phyloP scores from a whole-genome alignment of 345 rosid genomes.

The Murraya paniculata region DNA sequence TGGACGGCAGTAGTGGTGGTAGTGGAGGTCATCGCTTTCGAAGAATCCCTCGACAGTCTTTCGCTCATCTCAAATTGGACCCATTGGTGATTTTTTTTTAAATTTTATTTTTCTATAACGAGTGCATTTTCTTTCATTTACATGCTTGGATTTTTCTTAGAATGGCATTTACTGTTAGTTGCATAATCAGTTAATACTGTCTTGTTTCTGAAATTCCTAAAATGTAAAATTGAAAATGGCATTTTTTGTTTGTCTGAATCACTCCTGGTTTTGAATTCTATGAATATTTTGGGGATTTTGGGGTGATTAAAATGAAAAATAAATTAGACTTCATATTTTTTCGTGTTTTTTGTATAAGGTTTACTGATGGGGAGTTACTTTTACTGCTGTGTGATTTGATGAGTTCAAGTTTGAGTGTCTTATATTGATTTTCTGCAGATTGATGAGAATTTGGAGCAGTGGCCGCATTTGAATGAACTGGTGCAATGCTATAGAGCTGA shows the following conservation, averaged over 20 bases:
- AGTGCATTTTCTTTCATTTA: background rate
- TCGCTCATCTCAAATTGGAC: conserved; percentile 53
- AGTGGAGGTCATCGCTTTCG: conserved; percentile 52
- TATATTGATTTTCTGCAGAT: conserved; percentile 39
- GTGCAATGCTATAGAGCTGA: conserved; percentile 83
- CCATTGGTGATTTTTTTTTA: conserved; percentile 40
- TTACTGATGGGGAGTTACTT: background rate
- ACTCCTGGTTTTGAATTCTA: background rate
- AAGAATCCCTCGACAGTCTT: conserved; percentile 47
- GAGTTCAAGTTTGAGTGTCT: background rate
- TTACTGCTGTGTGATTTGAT: background rate
- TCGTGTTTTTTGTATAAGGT: background rate
- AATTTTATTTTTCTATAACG: background rate
- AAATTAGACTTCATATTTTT: background rate
- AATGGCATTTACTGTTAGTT: background rate
- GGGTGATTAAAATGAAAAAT: background rate
- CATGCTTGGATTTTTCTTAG: background rate
- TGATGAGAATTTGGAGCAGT: conserved; percentile 87
- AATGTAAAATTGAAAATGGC: background rate
- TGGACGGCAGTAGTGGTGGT: conserved; percentile 28
- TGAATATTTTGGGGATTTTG: background rate
- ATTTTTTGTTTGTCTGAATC: background rate
- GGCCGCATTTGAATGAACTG: conserved; percentile 93
- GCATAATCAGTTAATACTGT: background rate
- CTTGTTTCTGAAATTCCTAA: background rate